These are phyloP conservation scores for Lolium multiflorum DNA, from an alignment of 176 grass and related monocot species.

Conservation along the genomic window DNA sequence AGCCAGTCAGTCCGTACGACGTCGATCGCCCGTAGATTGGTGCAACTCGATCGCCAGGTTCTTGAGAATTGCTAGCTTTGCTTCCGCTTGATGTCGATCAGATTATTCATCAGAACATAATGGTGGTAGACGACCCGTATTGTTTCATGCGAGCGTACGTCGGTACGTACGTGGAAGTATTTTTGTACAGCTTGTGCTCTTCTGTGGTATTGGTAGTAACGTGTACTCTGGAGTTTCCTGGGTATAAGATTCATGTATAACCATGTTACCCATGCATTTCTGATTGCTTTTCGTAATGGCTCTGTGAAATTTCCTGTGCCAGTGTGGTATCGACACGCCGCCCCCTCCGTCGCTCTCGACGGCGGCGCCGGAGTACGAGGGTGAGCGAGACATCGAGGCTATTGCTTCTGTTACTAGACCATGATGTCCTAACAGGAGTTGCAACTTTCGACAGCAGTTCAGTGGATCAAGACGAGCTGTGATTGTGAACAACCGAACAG, in stretches of 20 bases:
- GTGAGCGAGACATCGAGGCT: not conserved
- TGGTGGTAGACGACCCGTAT: constrained; percentile 32
- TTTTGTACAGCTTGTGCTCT: constrained; percentile 49
- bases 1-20: not conserved
- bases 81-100: constrained; percentile 30
- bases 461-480: not conserved
- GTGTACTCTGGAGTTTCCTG: constrained; percentile 5
- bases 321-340: not conserved
- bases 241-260: not conserved
- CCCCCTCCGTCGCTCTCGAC: not conserved
- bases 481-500: constrained; percentile 21
- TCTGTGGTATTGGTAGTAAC: constrained; percentile 7
- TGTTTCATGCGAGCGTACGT: constrained; percentile 38
- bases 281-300: not conserved
- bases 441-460: not conserved
- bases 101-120: not conserved
- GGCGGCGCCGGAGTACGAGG: not conserved
- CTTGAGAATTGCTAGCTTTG: not conserved
- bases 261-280: not conserved
- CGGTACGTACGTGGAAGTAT: constrained; percentile 17
- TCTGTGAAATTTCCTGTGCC: not conserved
- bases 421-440: constrained; percentile 22
- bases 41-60: constrained; percentile 29
- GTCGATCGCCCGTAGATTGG: constrained; percentile 9
- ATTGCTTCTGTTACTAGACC: not conserved